A percentile compares a stretch with the other conserved stretches of the same genome.
These are phyloP conservation scores for Geopyxis carbonaria DNA, from an alignment of 495 filamentous ascomycete genomes.

Conservation along the genomic window DNA sequence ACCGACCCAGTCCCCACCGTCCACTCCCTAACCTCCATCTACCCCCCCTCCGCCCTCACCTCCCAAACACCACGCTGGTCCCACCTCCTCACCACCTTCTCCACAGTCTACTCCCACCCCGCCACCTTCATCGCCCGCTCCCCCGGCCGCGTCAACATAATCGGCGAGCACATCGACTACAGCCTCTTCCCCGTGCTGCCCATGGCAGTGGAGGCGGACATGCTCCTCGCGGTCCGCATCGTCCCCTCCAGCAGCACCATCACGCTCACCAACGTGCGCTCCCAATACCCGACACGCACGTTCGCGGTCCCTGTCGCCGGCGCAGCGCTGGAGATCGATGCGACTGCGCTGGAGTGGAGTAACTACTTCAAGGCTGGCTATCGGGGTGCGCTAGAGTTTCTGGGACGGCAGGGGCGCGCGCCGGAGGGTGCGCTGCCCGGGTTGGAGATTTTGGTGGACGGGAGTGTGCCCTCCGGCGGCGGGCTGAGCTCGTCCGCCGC, in stretches of 20 bases:
- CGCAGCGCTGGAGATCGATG: conserved; percentile 61
- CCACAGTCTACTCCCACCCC: conserved; percentile 47
- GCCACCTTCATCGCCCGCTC: conserved; percentile 77
- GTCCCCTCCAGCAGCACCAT: conserved; percentile 33
- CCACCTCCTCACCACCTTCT: conserved; percentile 51
- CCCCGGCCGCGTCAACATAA: conserved; percentile 92
- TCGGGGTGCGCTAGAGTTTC: conserved; percentile 58
- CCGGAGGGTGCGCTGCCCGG: conserved; percentile 46
- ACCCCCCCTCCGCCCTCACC: conserved; percentile 42
- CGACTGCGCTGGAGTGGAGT: conserved; percentile 77
- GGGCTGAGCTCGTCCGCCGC: conserved; percentile 88
- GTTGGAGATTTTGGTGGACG: conserved; percentile 80
- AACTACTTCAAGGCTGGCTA: conserved; percentile 96
- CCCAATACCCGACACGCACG: conserved; percentile 58
- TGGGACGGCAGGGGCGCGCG: conserved; percentile 47
- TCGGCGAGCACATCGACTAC: conserved; percentile 98
- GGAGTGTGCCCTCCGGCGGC: conserved; percentile 77
- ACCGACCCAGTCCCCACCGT: conserved; percentile 48
- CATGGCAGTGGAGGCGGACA: conserved; percentile 83
- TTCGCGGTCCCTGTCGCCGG: conserved; percentile 47
- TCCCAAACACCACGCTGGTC: conserved; percentile 52
- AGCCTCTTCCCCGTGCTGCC: conserved; percentile 89
- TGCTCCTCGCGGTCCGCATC: conserved; percentile 65
- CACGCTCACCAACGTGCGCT: conserved; percentile 61
- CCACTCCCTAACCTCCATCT: conserved; percentile 46